Evolutionary conservation across 139 green algal species (phyloP).

Genomic region (Auxenochlorella pyrenoidosa): DNA sequence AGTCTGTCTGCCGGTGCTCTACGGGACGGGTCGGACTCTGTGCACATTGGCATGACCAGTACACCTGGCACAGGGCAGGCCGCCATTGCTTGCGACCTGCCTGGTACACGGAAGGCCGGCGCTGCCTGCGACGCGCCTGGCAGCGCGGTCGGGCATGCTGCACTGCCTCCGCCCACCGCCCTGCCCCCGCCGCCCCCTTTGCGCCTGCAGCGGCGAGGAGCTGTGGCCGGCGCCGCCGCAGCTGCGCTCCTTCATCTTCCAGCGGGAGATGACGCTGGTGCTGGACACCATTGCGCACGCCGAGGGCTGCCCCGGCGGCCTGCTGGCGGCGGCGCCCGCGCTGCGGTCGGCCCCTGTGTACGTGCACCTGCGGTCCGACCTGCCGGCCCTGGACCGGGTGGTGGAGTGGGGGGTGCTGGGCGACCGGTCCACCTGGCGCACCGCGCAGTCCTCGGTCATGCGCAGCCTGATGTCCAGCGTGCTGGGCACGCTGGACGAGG

Average conservation of each 20-base stretch:
- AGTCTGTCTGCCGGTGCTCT: too few relatives aligned
- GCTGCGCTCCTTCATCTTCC: constrained; percentile 92
- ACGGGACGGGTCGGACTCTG: too few relatives aligned
- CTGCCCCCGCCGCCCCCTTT: too few relatives aligned
- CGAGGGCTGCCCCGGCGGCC: constrained; percentile 48
- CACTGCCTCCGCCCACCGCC: too few relatives aligned
- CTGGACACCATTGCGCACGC: constrained; percentile 84
- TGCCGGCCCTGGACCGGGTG: constrained; percentile 66
- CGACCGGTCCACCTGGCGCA: constrained; percentile 63
- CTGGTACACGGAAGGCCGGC: too few relatives aligned
- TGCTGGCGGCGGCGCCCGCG: constrained; percentile 58
- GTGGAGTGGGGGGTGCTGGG: constrained; percentile 77
- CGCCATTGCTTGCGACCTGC: too few relatives aligned
- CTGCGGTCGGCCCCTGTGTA: constrained; percentile 69
- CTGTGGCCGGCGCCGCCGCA: constrained; percentile 82
- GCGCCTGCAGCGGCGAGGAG: constrained; percentile 68
- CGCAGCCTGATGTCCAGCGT: neutral
- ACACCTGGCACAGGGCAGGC: too few relatives aligned
- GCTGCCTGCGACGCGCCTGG: too few relatives aligned
- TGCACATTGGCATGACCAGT: too few relatives aligned
- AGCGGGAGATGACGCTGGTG: constrained; percentile 90
- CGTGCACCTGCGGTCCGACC: constrained; percentile 78
- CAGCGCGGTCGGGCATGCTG: too few relatives aligned
- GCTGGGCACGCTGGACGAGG: constrained; percentile 25
- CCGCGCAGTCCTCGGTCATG: neutral